Evolutionary conservation across 805 yeast genomes (phyloP).

Genomic region (Yarrowia sp.): DNA sequence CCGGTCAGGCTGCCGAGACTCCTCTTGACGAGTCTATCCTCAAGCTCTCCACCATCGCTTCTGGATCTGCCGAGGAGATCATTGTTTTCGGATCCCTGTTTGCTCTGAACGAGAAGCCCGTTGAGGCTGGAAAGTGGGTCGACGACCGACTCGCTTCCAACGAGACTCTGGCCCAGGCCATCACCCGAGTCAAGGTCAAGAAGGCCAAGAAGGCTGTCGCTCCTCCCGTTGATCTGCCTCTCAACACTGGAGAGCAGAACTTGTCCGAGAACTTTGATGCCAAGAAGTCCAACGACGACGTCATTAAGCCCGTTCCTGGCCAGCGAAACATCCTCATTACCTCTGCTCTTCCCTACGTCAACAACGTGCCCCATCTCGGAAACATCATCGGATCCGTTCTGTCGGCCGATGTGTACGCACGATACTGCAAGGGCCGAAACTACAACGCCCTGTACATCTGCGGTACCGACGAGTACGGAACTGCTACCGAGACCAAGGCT

Average conservation of each 20-base stretch:
- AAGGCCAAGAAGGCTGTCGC: slow-evolving; percentile 52
- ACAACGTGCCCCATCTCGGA: slow-evolving; percentile 98
- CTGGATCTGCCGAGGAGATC: slow-evolving; percentile 53
- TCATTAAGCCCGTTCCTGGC: slow-evolving; percentile 66
- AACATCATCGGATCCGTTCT: slow-evolving; percentile 95
- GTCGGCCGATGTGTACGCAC: slow-evolving; percentile 90
- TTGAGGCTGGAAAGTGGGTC: slow-evolving; percentile 44
- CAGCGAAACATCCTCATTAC: slow-evolving; percentile 88
- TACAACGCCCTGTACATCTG: slow-evolving; percentile 86
- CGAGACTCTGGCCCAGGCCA: slow-evolving; percentile 38
- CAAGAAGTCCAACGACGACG: slow-evolving; percentile 48
- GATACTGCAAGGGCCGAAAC: slow-evolving; percentile 88
- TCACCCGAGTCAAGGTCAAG: slow-evolving; percentile 40
- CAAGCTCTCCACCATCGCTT: slow-evolving; percentile 45
- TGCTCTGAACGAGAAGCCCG: slow-evolving; percentile 50
- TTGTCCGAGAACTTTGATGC: slow-evolving; percentile 40
- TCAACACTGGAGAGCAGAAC: slow-evolving; percentile 54
- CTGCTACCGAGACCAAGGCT: slow-evolving; percentile 99
- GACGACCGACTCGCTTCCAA: slow-evolving; percentile 28
- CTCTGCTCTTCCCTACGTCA: slow-evolving; percentile 96
- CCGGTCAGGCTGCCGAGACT: slow-evolving; percentile 44
- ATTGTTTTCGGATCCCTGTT: slow-evolving; percentile 56
- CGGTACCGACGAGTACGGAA: slow-evolving; percentile 99
- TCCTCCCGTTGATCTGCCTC: slow-evolving; percentile 50
- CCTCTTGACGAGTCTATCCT: slow-evolving; percentile 43